Evolutionary conservation across 371 early-diverging fungal genomes (phyloP).

Genomic region (Mortierella sp.): DNA sequence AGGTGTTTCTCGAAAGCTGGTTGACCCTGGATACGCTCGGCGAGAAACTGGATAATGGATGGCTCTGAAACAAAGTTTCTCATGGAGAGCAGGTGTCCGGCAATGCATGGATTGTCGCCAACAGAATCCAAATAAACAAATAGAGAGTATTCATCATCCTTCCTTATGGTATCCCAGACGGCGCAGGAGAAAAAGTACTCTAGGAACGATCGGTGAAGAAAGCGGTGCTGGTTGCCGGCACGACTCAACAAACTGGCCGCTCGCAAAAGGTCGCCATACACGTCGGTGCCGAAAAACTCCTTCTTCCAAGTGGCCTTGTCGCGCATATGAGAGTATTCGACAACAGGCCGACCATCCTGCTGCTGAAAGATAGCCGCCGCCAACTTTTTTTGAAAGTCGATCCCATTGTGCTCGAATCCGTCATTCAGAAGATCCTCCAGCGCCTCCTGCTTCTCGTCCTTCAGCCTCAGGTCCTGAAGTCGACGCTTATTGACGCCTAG

Average conservation of each 20-base stretch:
- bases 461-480: not conserved
- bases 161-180: not conserved
- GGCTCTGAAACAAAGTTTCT: no score
- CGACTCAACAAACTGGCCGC: not conserved
- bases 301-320: not conserved
- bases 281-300: not conserved
- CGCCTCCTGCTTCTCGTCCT: no score
- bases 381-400: not conserved
- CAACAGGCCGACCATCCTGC: not conserved
- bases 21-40: not conserved
- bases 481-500: conserved; percentile 5
- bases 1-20: not conserved
- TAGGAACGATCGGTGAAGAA: not conserved
- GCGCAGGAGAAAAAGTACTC: conserved; percentile 1
- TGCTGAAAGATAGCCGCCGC: not conserved
- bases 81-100: no score
- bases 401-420: no score
- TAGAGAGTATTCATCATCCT: not conserved
- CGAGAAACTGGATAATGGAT: no score
- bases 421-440: no score
- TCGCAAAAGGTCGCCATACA: not conserved
- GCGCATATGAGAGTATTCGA: not conserved
- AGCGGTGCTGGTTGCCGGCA: not conserved
- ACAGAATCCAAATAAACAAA: not conserved
- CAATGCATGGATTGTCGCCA: no score